phyloP scores from a whole-genome alignment of 768 basidiomycete species.

The Pleurotus tuoliensis region DNA sequence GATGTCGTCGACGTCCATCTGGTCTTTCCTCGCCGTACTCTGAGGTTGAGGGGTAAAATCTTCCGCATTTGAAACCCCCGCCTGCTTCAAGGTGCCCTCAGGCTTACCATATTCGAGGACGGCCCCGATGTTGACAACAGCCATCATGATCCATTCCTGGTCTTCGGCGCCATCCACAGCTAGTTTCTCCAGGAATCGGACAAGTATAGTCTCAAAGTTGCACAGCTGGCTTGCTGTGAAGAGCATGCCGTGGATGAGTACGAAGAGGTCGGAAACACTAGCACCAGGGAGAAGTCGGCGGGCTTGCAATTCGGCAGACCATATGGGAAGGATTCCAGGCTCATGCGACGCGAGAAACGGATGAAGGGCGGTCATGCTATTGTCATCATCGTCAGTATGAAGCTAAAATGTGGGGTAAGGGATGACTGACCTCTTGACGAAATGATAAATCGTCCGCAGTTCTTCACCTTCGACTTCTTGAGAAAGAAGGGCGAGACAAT shows the following conservation, averaged over 20 bases:
- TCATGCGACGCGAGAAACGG: constrained; percentile 87
- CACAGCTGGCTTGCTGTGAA: constrained; percentile 95
- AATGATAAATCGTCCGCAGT: constrained; percentile 85
- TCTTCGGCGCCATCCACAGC: constrained; percentile 77
- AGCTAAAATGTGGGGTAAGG: constrained; percentile 5
- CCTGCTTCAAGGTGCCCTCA: constrained; percentile 62
- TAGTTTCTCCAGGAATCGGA: constrained; percentile 85
- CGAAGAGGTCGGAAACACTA: constrained; percentile 72
- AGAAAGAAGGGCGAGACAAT: constrained; percentile 86
- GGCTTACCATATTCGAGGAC: constrained; percentile 86
- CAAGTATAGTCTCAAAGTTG: constrained; percentile 77
- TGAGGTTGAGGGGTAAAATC: constrained; percentile 23
- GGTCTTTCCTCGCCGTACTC: constrained; percentile 44
- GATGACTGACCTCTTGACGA: constrained; percentile 78
- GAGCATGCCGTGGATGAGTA: constrained; percentile 93
- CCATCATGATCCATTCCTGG: constrained; percentile 98
- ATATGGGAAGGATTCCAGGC: constrained; percentile 75
- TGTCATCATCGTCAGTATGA: constrained; percentile 2
- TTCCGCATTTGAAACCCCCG: constrained; percentile 44
- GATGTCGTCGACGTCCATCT: constrained; percentile 58
- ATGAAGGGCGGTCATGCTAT: constrained; percentile 87
- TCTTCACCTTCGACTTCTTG: constrained; percentile 83
- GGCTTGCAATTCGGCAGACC: constrained; percentile 72
- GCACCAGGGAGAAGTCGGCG: constrained; percentile 77
- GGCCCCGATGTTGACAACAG: constrained; percentile 72